phyloP scores from a whole-genome alignment of 192 early-diverging fungal species.

The Pilaira anomala region DNA sequence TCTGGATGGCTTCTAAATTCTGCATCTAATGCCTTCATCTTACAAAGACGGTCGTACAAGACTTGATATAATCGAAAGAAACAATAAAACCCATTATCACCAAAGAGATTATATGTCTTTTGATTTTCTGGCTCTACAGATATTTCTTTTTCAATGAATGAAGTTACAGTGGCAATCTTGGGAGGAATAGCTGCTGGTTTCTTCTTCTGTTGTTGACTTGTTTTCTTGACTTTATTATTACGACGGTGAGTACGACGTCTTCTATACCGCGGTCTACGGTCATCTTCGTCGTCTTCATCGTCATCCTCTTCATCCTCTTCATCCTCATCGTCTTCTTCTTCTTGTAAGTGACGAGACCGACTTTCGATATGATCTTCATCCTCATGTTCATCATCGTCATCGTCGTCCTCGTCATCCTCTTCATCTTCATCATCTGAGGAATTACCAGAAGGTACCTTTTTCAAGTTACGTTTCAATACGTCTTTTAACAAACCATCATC shows the following conservation, averaged over 20 bases:
- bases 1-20: constrained; percentile 53
- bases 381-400: constrained; percentile 39
- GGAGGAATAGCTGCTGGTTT: constrained; percentile 19
- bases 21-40: constrained; percentile 74
- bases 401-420: constrained; percentile 44
- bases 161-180: constrained; percentile 26
- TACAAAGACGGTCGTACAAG: constrained; percentile 66
- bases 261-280: neutral
- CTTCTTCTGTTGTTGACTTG: neutral
- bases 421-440: neutral
- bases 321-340: neutral
- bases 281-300: no score
- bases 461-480: constrained; percentile 12
- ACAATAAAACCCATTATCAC: constrained; percentile 82
- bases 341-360: neutral
- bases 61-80: constrained; percentile 88
- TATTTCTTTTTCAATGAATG: constrained; percentile 36
- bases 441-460: neutral
- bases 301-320: neutral
- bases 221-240: neutral
- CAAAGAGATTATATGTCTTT: constrained; percentile 66
- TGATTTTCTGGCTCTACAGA: constrained; percentile 22
- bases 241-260: constrained; percentile 3
- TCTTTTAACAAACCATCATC: constrained; percentile 18
- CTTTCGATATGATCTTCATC: no score